Evolutionary conservation across 1,284 basidiomycete genomes (phyloP).

Genomic region (Sanghuangporus weigelae): DNA sequence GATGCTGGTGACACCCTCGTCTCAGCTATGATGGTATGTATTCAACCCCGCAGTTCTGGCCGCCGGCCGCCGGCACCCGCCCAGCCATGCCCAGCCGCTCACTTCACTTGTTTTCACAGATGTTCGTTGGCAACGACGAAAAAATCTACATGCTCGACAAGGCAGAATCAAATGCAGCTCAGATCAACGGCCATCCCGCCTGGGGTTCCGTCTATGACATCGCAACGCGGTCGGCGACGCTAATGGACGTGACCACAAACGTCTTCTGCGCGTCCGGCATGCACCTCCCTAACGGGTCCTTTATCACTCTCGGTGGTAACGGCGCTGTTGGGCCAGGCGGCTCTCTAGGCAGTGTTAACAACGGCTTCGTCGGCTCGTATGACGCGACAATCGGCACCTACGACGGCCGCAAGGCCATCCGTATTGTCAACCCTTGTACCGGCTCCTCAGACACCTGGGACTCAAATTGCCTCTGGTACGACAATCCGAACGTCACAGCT

Average conservation of each 20-base stretch:
- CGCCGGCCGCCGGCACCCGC: not conserved
- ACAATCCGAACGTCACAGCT: conserved; percentile 58
- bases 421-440: conserved; percentile 73
- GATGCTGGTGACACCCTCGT: conserved; percentile 20
- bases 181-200: conserved; percentile 41
- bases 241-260: conserved; percentile 76
- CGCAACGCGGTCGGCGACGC: conserved; percentile 39
- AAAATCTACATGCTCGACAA: conserved; percentile 46
- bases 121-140: conserved; percentile 39
- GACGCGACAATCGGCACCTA: conserved; percentile 61
- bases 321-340: conserved; percentile 77
- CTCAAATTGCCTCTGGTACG: conserved; percentile 70
- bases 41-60: not conserved
- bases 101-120: conserved; percentile 23
- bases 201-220: conserved; percentile 47
- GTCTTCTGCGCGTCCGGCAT: conserved; percentile 78
- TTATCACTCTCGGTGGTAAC: conserved; percentile 66
- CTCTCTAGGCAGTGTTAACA: conserved; percentile 44
- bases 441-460: conserved; percentile 44
- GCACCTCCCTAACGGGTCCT: conserved; percentile 64
- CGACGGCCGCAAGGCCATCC: conserved; percentile 62
- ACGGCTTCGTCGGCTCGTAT: conserved; percentile 44
- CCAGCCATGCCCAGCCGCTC: not conserved
- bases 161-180: conserved; percentile 46
- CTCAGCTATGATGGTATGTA: conserved; percentile 22